Percentiles rank a stretch among this genome's conserved stretches.
phyloP scores from a whole-genome alignment of 225 moss, liverwort and hornwort species.

The Bryum argenteum region DNA sequence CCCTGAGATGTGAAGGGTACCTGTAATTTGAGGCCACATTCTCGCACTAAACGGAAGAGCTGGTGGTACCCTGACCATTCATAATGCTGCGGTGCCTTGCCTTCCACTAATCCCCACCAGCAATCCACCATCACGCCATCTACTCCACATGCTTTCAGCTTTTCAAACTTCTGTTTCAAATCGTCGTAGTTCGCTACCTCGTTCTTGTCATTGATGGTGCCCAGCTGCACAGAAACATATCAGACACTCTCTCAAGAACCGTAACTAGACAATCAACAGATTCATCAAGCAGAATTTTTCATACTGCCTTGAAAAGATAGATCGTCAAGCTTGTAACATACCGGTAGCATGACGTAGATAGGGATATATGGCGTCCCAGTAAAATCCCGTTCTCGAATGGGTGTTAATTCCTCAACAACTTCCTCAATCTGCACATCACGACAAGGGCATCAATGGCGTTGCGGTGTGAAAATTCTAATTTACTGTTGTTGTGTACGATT shows the following conservation, averaged over 20 bases:
- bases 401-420: constrained; percentile 2
- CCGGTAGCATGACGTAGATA: constrained; percentile 98
- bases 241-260: constrained; percentile 7
- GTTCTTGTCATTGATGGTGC: constrained; percentile 57
- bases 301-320: not conserved
- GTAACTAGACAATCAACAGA: not conserved
- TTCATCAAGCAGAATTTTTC: not conserved
- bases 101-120: constrained; percentile 87
- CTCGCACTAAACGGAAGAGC: constrained; percentile 68
- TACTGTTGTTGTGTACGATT: not conserved
- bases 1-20: constrained; percentile 19
- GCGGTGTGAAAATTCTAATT: no score
- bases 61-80: constrained; percentile 73
- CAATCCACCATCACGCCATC: constrained; percentile 86
- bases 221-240: constrained; percentile 40
- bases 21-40: constrained; percentile 72
- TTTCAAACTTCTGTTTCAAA: constrained; percentile 57
- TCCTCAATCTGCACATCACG: constrained; percentile 36
- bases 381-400: constrained; percentile 63
- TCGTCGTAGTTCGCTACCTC: constrained; percentile 63
- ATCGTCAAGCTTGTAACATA: constrained; percentile 31
- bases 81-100: constrained; percentile 64
- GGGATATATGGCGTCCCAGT: constrained; percentile 82
- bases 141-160: constrained; percentile 62
- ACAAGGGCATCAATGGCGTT: no score